These are phyloP conservation scores for Neofusicoccum sp. DNA, from an alignment of 2,329 filamentous ascomycete species.

Conservation along the genomic window DNA sequence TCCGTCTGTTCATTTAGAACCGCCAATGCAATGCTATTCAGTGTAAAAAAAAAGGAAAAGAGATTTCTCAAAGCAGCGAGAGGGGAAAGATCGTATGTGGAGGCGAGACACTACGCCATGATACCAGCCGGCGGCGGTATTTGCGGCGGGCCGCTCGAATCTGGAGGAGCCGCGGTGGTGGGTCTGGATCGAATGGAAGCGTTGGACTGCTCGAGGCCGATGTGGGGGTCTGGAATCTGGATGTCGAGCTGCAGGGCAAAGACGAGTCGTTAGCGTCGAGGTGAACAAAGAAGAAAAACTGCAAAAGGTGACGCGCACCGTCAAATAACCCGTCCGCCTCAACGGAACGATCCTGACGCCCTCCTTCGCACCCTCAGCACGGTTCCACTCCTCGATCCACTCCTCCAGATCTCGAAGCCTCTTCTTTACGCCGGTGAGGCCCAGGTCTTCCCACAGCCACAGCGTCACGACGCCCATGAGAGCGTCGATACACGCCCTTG, in stretches of 20 bases:
- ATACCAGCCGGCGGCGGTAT: background rate
- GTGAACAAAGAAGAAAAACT: slow-evolving; percentile 1
- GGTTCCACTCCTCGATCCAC: slow-evolving; percentile 88
- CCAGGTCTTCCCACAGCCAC: slow-evolving; percentile 92
- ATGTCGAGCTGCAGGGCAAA: slow-evolving; percentile 65
- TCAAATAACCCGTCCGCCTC: slow-evolving; percentile 84
- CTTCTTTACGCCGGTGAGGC: slow-evolving; percentile 71
- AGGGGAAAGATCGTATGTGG: background rate
- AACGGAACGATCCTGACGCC: slow-evolving; percentile 74
- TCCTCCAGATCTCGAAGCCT: slow-evolving; percentile 68
- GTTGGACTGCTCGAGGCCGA: slow-evolving; percentile 40
- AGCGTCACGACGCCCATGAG: slow-evolving; percentile 79
- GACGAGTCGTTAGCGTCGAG: background rate
- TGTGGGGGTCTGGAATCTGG: slow-evolving; percentile 75
- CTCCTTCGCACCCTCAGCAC: slow-evolving; percentile 56
- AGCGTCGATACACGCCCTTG: slow-evolving; percentile 76
- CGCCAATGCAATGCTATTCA: slow-evolving; percentile 8
- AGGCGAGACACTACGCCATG: background rate
- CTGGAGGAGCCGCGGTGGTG: background rate
- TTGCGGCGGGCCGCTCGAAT: background rate
- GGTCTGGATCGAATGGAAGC: slow-evolving; percentile 10
- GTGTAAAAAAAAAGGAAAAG: background rate
- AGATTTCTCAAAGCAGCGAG: background rate
- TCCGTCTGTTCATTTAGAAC: slow-evolving; percentile 2
- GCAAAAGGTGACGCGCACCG: slow-evolving; percentile 49